Conservation (phyloP, 2,329 filamentous ascomycete genomes). For the Sclerotinia nivalis region DNA sequence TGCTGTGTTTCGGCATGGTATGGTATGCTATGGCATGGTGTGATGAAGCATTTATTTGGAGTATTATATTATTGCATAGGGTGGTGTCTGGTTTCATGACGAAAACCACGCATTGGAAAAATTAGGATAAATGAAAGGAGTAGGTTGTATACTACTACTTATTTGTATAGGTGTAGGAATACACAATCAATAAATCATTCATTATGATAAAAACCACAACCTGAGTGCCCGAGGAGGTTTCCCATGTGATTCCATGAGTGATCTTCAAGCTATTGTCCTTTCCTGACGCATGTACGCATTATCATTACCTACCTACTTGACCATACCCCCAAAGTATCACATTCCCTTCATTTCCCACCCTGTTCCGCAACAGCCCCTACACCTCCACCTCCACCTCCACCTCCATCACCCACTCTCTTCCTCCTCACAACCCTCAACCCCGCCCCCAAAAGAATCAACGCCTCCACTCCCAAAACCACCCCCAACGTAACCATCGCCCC, state of each 20-base stretch:
- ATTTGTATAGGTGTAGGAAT: conserved; percentile 5
- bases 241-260: not conserved
- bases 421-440: conserved; percentile 61
- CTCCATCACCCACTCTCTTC: conserved; percentile 43
- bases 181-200: not conserved
- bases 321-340: too few species aligned
- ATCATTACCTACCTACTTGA: not conserved
- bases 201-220: not conserved
- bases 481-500: conserved; percentile 68
- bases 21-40: not conserved
- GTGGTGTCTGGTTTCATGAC: not conserved
- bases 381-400: not conserved
- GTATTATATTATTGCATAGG: conserved; percentile 4
- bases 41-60: not conserved
- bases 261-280: not conserved
- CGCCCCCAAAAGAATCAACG: conserved; percentile 53
- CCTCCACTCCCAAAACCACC: conserved; percentile 59
- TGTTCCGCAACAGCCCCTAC: not conserved
- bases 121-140: conserved; percentile 9
- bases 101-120: not conserved
- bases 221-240: too few species aligned
- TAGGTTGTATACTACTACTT: conserved; percentile 1
- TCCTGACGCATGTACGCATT: not conserved
- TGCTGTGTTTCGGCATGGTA: too few species aligned
- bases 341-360: not conserved